These are phyloP conservation scores for Albatrellus ellisii DNA, from an alignment of 768 basidiomycete species.

Conservation along the genomic window DNA sequence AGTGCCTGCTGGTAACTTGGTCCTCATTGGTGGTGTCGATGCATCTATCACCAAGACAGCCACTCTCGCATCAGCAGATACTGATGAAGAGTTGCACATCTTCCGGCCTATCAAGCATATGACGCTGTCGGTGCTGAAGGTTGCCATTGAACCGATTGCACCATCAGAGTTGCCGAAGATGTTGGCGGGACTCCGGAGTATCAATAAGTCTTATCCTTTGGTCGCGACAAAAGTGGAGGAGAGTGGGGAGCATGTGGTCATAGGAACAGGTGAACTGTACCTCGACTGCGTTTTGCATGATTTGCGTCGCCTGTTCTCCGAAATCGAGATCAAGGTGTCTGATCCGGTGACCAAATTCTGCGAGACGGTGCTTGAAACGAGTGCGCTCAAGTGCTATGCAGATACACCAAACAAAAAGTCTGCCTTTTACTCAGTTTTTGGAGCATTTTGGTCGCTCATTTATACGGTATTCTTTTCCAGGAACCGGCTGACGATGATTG, in stretches of 20 bases:
- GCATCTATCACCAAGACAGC: constrained; percentile 93
- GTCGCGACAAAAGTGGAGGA: constrained; percentile 95
- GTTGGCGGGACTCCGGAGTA: constrained; percentile 89
- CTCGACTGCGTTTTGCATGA: constrained; percentile 97
- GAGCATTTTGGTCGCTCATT: constrained; percentile 2
- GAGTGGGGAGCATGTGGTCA: constrained; percentile 92
- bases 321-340: constrained; percentile 99
- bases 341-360: constrained; percentile 98
- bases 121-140: constrained; percentile 92
- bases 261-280: constrained; percentile 95
- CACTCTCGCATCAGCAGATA: constrained; percentile 60
- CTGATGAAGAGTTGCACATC: constrained; percentile 83
- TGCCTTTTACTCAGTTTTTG: no score
- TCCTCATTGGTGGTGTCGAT: constrained; percentile 88
- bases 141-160: constrained; percentile 95
- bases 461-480: constrained; percentile 27
- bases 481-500: constrained; percentile 98
- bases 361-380: constrained; percentile 96
- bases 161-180: constrained; percentile 98
- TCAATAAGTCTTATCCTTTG: constrained; percentile 97
- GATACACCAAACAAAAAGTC: constrained; percentile 99
- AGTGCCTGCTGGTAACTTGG: constrained; percentile 83
- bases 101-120: constrained; percentile 95
- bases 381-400: constrained; percentile 95
- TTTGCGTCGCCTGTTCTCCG: constrained; percentile 79